phyloP scores from a whole-genome alignment of 2,329 filamentous ascomycete species.

The Tolypocladium capitatum region DNA sequence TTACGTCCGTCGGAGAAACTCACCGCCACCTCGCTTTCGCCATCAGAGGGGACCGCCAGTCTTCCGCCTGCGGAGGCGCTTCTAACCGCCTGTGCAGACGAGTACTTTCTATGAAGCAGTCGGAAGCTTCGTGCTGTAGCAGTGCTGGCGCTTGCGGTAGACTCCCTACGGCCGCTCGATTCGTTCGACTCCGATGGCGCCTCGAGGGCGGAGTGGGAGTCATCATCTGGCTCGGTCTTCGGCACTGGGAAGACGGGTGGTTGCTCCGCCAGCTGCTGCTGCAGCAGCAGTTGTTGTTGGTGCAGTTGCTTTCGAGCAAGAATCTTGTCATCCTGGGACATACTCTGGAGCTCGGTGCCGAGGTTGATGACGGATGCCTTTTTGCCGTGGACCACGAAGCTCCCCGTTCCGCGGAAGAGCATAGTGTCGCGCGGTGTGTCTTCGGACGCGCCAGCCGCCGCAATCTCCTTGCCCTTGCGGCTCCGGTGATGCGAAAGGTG shows the following conservation, averaged over 20 bases:
- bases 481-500: conserved; percentile 56
- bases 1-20: conserved; percentile 47
- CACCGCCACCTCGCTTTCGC: conserved; percentile 45
- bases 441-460: conserved; percentile 14
- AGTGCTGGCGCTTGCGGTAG: conserved; percentile 51
- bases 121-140: conserved; percentile 53
- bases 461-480: conserved; percentile 57
- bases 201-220: conserved; percentile 39
- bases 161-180: conserved; percentile 41
- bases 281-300: background rate
- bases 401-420: conserved; percentile 66
- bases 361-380: conserved; percentile 97
- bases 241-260: conserved; percentile 19
- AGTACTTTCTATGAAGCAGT: conserved; percentile 47
- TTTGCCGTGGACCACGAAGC: conserved; percentile 94
- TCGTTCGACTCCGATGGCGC: conserved; percentile 28
- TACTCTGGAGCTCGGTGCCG: conserved; percentile 73
- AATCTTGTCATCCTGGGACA: conserved; percentile 60
- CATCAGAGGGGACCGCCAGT: conserved; percentile 37
- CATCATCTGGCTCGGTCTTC: conserved; percentile 27
- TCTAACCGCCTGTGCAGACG: conserved; percentile 35
- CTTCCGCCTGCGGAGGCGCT: conserved; percentile 25
- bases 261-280: conserved; percentile 26
- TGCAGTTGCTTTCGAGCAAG: conserved; percentile 41
- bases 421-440: conserved; percentile 45